phyloP scores from a whole-genome alignment of 371 early-diverging fungal genomes.

The Gilbertella persicaria region DNA sequence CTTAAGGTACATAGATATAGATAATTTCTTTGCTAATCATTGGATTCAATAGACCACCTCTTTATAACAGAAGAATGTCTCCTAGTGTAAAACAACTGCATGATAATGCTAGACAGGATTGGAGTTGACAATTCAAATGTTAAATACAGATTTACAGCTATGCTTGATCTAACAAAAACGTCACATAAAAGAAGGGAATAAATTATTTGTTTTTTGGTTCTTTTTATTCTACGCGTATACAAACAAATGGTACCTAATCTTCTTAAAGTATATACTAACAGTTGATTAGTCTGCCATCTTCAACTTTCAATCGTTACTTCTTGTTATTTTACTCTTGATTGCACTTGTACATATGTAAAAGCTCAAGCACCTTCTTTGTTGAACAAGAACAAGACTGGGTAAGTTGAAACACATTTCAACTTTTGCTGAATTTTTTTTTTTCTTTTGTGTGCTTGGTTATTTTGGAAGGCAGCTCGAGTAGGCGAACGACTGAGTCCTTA shows the following conservation, averaged over 20 bases:
- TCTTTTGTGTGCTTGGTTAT: slow-evolving; percentile 71
- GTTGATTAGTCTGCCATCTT: slow-evolving; percentile 86
- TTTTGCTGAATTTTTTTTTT: not conserved
- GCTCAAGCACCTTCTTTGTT: slow-evolving; percentile 75
- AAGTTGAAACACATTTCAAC: slow-evolving; percentile 9
- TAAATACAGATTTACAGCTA: slow-evolving; percentile 22
- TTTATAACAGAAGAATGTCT: slow-evolving; percentile 17
- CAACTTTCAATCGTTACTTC: slow-evolving; percentile 77
- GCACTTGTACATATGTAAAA: slow-evolving; percentile 78
- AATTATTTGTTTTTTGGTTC: not conserved
- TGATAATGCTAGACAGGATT: slow-evolving; percentile 16
- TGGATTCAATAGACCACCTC: slow-evolving; percentile 29
- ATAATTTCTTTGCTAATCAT: too few relatives aligned
- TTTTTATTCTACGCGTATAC: too few relatives aligned
- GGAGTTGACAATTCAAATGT: slow-evolving; percentile 20
- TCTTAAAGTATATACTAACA: too few relatives aligned
- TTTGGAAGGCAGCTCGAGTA: slow-evolving; percentile 92
- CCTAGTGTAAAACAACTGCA: slow-evolving; percentile 9
- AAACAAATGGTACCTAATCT: too few relatives aligned
- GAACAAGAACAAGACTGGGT: slow-evolving; percentile 70
- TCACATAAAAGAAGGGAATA: not conserved
- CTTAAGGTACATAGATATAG: slow-evolving; percentile 10
- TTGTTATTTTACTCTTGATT: slow-evolving; percentile 74
- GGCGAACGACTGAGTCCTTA: slow-evolving; percentile 89
- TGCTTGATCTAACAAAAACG: not conserved